Evolutionary conservation across 192 early-diverging fungal species (phyloP).

Genomic region (Coemansia pectinata): DNA sequence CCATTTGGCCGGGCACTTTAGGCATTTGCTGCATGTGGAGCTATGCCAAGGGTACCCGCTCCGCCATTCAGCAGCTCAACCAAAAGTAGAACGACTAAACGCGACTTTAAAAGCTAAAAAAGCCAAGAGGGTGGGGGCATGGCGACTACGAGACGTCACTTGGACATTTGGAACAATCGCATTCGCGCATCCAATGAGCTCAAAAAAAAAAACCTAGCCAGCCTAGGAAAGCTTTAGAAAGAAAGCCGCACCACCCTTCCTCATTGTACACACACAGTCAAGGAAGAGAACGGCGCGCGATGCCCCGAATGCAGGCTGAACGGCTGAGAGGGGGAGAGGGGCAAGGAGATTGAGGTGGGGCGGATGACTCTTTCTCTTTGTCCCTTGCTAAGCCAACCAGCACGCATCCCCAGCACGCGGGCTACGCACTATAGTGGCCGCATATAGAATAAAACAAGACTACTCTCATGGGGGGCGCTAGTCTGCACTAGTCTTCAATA

Average conservation of each 20-base stretch:
- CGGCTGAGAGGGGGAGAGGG: neutral
- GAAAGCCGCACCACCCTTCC: neutral
- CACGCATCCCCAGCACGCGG: conserved; percentile 10
- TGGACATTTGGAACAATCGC: neutral
- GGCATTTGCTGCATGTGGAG: conserved; percentile 7
- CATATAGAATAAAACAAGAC: neutral
- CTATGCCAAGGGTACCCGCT: conserved; percentile 1
- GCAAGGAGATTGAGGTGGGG: conserved; percentile 4
- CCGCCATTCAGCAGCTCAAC: neutral
- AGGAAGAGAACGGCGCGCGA: neutral
- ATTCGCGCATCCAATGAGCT: neutral
- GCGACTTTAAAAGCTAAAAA: neutral
- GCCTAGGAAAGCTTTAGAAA: neutral
- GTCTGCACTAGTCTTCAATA: conserved; percentile 6
- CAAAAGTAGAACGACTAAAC: neutral
- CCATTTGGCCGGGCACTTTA: neutral
- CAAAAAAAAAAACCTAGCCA: neutral
- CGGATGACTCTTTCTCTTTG: conserved; percentile 4
- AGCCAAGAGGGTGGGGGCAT: neutral
- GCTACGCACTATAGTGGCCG: conserved; percentile 3
- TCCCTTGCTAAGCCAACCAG: neutral
- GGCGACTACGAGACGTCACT: conserved; percentile 1
- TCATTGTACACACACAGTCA: neutral
- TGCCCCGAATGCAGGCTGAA: neutral
- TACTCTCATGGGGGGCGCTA: conserved; percentile 1